phyloP scores from a whole-genome alignment of 1,284 basidiomycete species.

The Cutaneotrichosporon arboriforme region DNA sequence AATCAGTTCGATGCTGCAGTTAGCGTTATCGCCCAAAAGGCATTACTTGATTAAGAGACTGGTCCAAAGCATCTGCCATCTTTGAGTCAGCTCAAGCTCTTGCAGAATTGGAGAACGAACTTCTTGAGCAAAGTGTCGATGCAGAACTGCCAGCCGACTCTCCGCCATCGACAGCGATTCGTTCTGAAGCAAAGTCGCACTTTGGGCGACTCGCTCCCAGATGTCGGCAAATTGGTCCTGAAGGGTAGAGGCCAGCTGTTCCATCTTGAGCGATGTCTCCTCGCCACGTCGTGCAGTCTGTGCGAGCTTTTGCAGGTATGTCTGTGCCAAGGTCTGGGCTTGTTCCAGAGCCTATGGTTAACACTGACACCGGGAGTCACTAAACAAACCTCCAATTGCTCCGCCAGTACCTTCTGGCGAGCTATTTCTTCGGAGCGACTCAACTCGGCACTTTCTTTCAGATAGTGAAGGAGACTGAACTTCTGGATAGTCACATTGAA shows the following conservation, averaged over 20 bases:
- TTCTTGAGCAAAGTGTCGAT: too few species aligned
- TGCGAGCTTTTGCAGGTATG: background rate
- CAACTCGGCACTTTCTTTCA: constrained; percentile 15
- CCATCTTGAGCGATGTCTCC: background rate
- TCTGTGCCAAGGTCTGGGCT: background rate
- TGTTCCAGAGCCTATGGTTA: background rate
- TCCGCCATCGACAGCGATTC: too few species aligned
- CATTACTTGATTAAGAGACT: too few species aligned
- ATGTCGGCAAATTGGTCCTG: too few species aligned
- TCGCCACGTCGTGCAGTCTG: background rate
- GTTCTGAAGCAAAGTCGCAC: too few species aligned
- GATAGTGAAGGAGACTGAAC: constrained; percentile 23
- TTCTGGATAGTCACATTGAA: constrained; percentile 33
- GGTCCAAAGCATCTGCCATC: too few species aligned
- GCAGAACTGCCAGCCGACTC: too few species aligned
- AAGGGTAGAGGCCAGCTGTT: background rate
- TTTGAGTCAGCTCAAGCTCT: too few species aligned
- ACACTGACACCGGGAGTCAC: background rate
- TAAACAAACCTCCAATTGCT: constrained; percentile 7
- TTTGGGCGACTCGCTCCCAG: too few species aligned
- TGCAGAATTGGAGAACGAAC: too few species aligned
- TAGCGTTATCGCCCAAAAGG: too few species aligned
- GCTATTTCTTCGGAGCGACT: background rate
- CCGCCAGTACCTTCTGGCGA: background rate
- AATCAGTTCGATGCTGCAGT: too few species aligned